Percentiles rank a stretch among this genome's conserved stretches.
These are phyloP conservation scores for Lagenaria siceraria DNA, from an alignment of 306 rosid species.

Conservation along the genomic window DNA sequence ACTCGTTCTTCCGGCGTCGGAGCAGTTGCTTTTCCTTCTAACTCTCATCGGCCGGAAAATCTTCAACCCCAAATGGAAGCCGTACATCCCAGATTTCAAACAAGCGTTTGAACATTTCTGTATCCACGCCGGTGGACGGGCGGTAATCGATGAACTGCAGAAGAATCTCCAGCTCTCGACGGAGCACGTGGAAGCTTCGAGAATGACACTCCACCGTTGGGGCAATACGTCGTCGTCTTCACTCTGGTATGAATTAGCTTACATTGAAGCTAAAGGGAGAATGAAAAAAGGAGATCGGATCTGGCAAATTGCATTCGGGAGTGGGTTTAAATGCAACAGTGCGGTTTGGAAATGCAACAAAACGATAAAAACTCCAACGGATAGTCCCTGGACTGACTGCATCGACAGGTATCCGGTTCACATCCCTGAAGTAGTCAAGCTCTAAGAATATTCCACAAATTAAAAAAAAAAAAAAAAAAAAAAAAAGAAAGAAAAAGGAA, in stretches of 20 bases:
- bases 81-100: constrained; percentile 85
- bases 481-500: not conserved
- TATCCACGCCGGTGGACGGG: constrained; percentile 90
- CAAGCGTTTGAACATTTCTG: constrained; percentile 95
- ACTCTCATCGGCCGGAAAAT: constrained; percentile 74
- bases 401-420: constrained; percentile 75
- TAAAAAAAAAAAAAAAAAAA: not conserved
- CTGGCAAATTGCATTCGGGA: constrained; percentile 94
- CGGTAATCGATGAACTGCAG: constrained; percentile 89
- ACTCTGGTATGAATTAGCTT: constrained; percentile 73
- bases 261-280: constrained; percentile 80
- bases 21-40: constrained; percentile 63
- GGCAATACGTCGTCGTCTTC: constrained; percentile 97
- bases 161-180: constrained; percentile 80
- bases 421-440: constrained; percentile 87
- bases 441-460: constrained; percentile 16
- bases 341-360: constrained; percentile 89
- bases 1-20: constrained; percentile 87
- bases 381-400: constrained; percentile 85
- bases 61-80: constrained; percentile 82
- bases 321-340: constrained; percentile 89
- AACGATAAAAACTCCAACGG: constrained; percentile 34
- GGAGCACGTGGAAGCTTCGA: constrained; percentile 89
- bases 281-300: constrained; percentile 79
- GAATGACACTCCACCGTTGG: constrained; percentile 82